Base-by-base conservation (phyloP, 2,329 filamentous ascomycete genomes). In the Dendrostoma leiphaemia region DNA sequence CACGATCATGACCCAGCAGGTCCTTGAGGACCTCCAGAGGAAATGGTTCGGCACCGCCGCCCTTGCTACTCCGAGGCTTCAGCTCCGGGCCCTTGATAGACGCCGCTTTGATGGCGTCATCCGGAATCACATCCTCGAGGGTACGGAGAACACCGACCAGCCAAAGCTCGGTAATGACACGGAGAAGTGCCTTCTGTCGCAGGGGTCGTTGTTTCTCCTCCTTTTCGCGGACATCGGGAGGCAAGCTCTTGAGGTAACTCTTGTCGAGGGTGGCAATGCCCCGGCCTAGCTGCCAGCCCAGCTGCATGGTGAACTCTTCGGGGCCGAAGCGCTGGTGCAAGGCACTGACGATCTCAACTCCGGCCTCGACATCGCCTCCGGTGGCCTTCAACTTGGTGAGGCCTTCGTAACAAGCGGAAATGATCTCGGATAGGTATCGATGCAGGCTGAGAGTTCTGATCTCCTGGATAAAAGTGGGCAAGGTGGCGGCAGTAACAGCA, bases 1-100 rank as follows among this genome's bases (percentile, higher is more conserved):
- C 93, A 52, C 91, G 85, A 68, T 99, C 94, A 67, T 97, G 88
- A 7, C 92, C 91, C 15, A 99, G 81, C 60, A 99, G 82, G 67
- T 99, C 95, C 73, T 99, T 99, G 37, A 99, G 76, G n/a, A 97
- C 93, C 69, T 99, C 94, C 19, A 99, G 78, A 3, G 95, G 95
- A 62, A 99, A 97, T 0, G 94, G 94, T 60, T 99, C 94, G 2
- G 90, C 82, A 56, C 88, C 85, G 37, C 81, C 84, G 26, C 81
- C 80, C 60, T 84, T 84, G 56, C 84, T 83, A 49, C 74, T 71
- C 56, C 82, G 82, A 62, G 74, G 77, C 75, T 78, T 89, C 58
- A 73, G 70, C 62, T 81, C 84, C 44, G 75, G 82, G 6, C 79
- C 73, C 69, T 92, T 96, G 32, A 81, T 76, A 37, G 82, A 76